Evolutionary conservation across 768 basidiomycete species (phyloP), one percentile per base, ranked within the genome.

Genomic region (Calvatia gigantea): DNA sequence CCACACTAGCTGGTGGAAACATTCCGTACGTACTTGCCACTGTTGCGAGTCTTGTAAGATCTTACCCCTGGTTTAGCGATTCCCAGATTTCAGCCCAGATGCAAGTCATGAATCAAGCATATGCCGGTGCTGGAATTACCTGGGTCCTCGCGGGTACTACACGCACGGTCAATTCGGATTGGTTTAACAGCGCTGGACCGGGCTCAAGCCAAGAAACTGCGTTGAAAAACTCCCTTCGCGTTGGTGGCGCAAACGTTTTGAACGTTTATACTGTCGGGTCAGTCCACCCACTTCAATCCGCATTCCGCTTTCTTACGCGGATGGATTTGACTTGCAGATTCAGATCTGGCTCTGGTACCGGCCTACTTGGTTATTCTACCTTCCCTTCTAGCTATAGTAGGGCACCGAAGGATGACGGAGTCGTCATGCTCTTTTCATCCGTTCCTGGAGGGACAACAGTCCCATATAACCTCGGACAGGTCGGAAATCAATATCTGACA

Each of bases 241-340:
- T 68, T 44, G 76, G 79, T 14, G 70, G 67, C 14, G 62, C 61
- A 0, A 63, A 59, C 3, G 67, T 64, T 19, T 67, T 80, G 37
- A 79, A 78, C 59, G 62, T 79, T 21, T 79, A 76, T 65, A 70
- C 70, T 35, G 70, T 72, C 32, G 69, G 73, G 62, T 74, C 58
- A 17, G 67, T 51, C 45, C 11, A 54, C 2, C 28, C 57, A n/a
- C 45, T 58, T 23, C 31, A 12, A 19, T 37, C 9, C 17, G 7
- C 42, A 27, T 35, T 15, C 33, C 11, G 23, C 19, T 17, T 29
- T 27, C 29, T 21, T n/a, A 19, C 21, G 6, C 11, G 41, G 21
- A 35, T 44, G 50, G n/a, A 41, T 5, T 32, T 3, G 27, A 52
- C 42, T 52, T 42, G 29, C n/a, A 69, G 68, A 17, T 70, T 75